Evolutionary conservation across 805 yeast species (phyloP).

Genomic region (Hanseniaspora clermontiae): DNA sequence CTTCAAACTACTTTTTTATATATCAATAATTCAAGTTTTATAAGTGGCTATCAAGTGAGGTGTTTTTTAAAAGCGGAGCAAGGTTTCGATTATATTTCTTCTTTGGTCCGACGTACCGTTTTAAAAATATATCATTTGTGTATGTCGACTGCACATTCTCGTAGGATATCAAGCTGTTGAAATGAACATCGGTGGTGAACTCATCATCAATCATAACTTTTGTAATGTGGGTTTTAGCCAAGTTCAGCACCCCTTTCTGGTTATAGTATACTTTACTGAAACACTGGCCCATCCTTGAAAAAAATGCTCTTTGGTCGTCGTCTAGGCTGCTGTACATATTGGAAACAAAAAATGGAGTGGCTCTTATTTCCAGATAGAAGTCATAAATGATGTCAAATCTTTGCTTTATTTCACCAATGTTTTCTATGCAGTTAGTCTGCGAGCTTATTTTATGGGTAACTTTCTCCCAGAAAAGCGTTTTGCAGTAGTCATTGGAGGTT

Average conservation of each 20-base stretch:
- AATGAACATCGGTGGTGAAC: neutral
- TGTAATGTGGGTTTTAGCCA: neutral
- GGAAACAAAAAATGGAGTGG: neutral
- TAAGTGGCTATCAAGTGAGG: too few species aligned
- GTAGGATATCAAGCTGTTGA: neutral
- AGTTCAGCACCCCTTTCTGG: neutral
- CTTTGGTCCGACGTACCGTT: neutral
- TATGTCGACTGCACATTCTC: neutral
- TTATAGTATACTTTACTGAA: neutral
- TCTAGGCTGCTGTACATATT: neutral
- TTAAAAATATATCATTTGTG: neutral
- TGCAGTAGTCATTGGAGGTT: neutral
- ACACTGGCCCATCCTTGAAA: neutral
- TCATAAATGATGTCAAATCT: neutral
- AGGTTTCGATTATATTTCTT: too few species aligned
- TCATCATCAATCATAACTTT: neutral
- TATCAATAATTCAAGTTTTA: too few species aligned
- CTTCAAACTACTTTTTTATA: too few species aligned
- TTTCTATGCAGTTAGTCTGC: neutral
- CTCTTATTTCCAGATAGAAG: neutral
- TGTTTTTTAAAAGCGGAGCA: too few species aligned
- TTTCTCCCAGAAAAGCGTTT: neutral
- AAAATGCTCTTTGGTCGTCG: neutral
- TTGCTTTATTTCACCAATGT: neutral
- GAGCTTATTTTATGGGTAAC: neutral